phyloP scores from a whole-genome alignment of 2,329 filamentous ascomycete species.

The Fusarium redolens region DNA sequence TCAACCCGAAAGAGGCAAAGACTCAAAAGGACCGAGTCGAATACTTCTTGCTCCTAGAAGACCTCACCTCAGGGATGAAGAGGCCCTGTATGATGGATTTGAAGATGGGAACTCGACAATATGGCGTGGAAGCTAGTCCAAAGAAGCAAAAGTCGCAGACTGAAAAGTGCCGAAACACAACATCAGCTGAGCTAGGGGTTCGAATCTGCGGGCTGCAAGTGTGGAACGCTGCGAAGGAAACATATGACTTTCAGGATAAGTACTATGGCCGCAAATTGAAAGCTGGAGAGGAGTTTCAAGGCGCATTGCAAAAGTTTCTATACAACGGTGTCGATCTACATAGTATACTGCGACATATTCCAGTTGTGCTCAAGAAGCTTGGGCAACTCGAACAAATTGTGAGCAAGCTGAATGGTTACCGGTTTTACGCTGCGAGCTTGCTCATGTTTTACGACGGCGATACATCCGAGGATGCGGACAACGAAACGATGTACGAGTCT shows the following conservation, averaged over 20 bases:
- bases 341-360: slow-evolving; percentile 88
- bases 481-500: slow-evolving; percentile 66
- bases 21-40: slow-evolving; percentile 77
- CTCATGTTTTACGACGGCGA: slow-evolving; percentile 97
- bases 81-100: slow-evolving; percentile 96
- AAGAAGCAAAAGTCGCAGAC: slow-evolving; percentile 95
- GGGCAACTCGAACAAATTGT: slow-evolving; percentile 86
- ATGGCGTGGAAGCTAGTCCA: slow-evolving; percentile 88
- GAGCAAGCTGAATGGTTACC: slow-evolving; percentile 81
- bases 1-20: slow-evolving; percentile 83
- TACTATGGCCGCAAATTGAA: slow-evolving; percentile 93
- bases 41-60: slow-evolving; percentile 92
- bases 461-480: slow-evolving; percentile 61
- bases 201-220: slow-evolving; percentile 96
- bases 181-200: slow-evolving; percentile 90
- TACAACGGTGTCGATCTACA: slow-evolving; percentile 87
- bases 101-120: slow-evolving; percentile 98
- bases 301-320: slow-evolving; percentile 87
- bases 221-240: slow-evolving; percentile 86
- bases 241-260: slow-evolving; percentile 97
- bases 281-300: slow-evolving; percentile 88
- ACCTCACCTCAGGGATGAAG: slow-evolving; percentile 96
- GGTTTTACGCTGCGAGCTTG: slow-evolving; percentile 94
- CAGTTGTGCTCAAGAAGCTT: slow-evolving; percentile 86
- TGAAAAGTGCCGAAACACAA: slow-evolving; percentile 92